Percentiles rank a stretch among this genome's conserved stretches.
phyloP scores from a whole-genome alignment of 108 stramenopile genomes.

The Nitzschia sp. region DNA sequence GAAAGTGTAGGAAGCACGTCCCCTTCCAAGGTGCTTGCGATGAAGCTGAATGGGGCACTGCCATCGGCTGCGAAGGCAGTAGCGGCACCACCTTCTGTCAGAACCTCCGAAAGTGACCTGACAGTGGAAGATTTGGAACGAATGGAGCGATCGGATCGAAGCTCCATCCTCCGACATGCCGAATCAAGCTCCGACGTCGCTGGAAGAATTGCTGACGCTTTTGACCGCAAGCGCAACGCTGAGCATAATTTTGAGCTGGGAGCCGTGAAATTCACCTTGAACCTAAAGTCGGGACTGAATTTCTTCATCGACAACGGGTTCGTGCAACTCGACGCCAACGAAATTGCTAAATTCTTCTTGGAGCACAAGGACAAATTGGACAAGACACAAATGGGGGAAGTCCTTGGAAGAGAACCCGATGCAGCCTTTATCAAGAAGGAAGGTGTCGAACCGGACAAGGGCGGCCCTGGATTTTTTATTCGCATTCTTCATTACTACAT shows the following conservation, averaged over 20 bases:
- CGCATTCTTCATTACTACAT: constrained; percentile 93
- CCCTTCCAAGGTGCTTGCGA: not conserved
- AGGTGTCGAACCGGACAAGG: constrained; percentile 71
- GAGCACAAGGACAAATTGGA: constrained; percentile 92
- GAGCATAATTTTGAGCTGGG: constrained; percentile 93
- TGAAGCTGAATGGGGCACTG: not conserved
- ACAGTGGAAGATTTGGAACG: not conserved
- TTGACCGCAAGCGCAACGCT: constrained; percentile 64
- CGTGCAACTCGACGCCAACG: constrained; percentile 79
- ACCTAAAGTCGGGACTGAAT: constrained; percentile 85
- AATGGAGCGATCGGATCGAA: not conserved
- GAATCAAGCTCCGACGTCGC: constrained; percentile 26
- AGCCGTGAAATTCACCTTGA: constrained; percentile 93
- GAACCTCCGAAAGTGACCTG: constrained; percentile 4
- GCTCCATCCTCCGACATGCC: not conserved
- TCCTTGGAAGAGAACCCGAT: constrained; percentile 93
- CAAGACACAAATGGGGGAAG: constrained; percentile 99
- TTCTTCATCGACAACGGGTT: constrained; percentile 90
- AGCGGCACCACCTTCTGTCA: not conserved
- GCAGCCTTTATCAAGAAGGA: constrained; percentile 81
- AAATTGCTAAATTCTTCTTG: constrained; percentile 88
- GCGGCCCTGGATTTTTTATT: constrained; percentile 88
- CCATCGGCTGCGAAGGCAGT: not conserved
- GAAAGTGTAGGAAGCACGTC: constrained; percentile 18
- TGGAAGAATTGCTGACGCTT: constrained; percentile 42